Evolutionary conservation across 2,329 filamentous ascomycete genomes (phyloP).

Genomic region (Ceratocystis cubensis): DNA sequence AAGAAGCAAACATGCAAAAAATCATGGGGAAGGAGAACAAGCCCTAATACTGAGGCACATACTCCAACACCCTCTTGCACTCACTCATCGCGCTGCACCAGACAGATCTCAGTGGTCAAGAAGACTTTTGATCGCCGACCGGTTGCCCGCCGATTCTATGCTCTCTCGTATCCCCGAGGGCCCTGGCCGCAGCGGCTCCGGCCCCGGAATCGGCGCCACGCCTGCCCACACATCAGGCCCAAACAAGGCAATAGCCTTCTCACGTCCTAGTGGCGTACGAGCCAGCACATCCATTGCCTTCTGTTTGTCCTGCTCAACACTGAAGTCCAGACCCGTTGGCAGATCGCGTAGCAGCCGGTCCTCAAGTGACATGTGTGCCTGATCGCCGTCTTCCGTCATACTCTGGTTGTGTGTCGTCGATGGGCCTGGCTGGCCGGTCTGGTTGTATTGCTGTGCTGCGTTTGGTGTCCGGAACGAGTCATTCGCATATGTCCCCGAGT

Average conservation of each 20-base stretch:
- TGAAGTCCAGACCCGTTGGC: slow-evolving; percentile 35
- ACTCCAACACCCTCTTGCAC: not conserved
- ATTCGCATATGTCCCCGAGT: slow-evolving; percentile 23
- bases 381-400: slow-evolving; percentile 17
- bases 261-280: slow-evolving; percentile 39
- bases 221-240: slow-evolving; percentile 35
- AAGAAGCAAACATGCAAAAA: not conserved
- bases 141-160: slow-evolving; percentile 17
- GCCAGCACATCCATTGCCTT: slow-evolving; percentile 42
- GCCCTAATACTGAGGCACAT: not conserved
- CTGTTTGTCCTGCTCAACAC: slow-evolving; percentile 36
- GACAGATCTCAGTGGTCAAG: slow-evolving; percentile 10
- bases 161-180: slow-evolving; percentile 23
- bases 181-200: slow-evolving; percentile 24
- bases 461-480: slow-evolving; percentile 22
- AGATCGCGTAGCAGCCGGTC: slow-evolving; percentile 39
- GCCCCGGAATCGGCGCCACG: slow-evolving; percentile 24
- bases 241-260: slow-evolving; percentile 40
- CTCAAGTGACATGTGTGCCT: slow-evolving; percentile 32
- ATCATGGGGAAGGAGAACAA: not conserved
- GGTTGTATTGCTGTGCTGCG: slow-evolving; percentile 23
- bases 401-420: slow-evolving; percentile 24
- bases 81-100: not conserved
- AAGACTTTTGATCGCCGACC: slow-evolving; percentile 18
- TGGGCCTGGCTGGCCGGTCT: slow-evolving; percentile 22